Evolutionary conservation across 169 alveolate species (phyloP).

Genomic region (Plasmodium knowlesi): DNA sequence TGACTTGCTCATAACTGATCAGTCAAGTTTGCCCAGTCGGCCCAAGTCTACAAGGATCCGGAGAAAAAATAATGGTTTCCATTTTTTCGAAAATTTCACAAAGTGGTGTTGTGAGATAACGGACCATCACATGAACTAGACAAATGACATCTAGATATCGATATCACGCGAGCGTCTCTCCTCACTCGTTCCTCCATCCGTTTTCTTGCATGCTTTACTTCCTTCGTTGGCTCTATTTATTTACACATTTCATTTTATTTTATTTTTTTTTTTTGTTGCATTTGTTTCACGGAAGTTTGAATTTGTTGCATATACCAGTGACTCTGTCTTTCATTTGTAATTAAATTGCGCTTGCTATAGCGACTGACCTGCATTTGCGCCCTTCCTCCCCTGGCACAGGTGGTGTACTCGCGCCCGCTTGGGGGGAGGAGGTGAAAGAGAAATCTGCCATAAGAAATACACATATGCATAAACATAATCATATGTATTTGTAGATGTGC

Average conservation of each 20-base stretch:
- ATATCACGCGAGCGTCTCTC: background rate
- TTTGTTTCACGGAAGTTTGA: background rate
- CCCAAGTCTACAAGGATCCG: conserved; percentile 62
- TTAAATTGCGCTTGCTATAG: background rate
- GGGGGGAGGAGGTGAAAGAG: background rate
- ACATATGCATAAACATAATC: background rate
- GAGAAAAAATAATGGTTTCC: conserved; percentile 77
- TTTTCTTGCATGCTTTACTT: background rate
- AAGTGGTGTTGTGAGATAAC: conserved; percentile 88
- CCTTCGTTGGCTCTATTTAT: background rate
- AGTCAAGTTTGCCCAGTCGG: conserved; percentile 28
- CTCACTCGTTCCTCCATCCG: background rate
- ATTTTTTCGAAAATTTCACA: conserved; percentile 79
- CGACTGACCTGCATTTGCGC: background rate
- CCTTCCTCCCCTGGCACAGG: background rate
- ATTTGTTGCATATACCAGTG: background rate
- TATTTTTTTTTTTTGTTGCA: background rate
- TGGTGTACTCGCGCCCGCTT: background rate
- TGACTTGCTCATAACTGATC: conserved; percentile 71
- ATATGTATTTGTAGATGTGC: background rate
- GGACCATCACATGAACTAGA: conserved; percentile 79
- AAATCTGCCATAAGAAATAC: background rate
- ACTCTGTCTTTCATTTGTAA: background rate
- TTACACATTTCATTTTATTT: background rate
- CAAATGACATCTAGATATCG: background rate